Percentiles rank a stretch among this genome's conserved stretches.
phyloP scores from a whole-genome alignment of 192 early-diverging fungal genomes.

The Linnemannia exigua region DNA sequence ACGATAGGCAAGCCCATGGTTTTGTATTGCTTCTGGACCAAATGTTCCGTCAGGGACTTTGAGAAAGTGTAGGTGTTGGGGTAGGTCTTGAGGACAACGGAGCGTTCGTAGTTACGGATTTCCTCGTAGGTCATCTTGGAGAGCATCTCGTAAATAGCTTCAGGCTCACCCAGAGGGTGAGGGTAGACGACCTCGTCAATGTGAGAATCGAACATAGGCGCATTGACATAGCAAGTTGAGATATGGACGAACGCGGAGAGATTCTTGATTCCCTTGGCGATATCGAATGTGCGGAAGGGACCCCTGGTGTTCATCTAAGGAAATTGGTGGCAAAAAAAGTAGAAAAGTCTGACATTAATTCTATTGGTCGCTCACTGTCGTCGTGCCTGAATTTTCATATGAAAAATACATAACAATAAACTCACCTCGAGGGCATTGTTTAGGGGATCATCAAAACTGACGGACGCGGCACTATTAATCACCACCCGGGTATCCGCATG shows the following conservation, averaged over 20 bases:
- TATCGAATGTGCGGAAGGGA: conserved; percentile 41
- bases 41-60: conserved; percentile 63
- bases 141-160: conserved; percentile 38
- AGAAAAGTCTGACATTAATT: neutral
- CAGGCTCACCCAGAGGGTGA: conserved; percentile 34
- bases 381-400: neutral
- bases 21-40: conserved; percentile 58
- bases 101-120: conserved; percentile 44
- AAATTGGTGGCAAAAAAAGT: neutral
- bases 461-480: conserved; percentile 64
- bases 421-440: conserved; percentile 64
- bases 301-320: conserved; percentile 47
- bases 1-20: conserved; percentile 42
- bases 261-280: conserved; percentile 35
- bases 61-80: conserved; percentile 63
- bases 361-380: neutral
- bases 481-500: conserved; percentile 58
- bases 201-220: conserved; percentile 25
- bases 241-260: conserved; percentile 43
- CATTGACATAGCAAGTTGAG: conserved; percentile 52
- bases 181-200: conserved; percentile 46
- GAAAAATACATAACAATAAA: too few species aligned
- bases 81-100: conserved; percentile 55
- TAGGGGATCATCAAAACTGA: conserved; percentile 60
- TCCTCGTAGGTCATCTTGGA: conserved; percentile 44